Conservation (phyloP, 163 green algal genomes). For the Chlamydomonas reinhardtii region DNA sequence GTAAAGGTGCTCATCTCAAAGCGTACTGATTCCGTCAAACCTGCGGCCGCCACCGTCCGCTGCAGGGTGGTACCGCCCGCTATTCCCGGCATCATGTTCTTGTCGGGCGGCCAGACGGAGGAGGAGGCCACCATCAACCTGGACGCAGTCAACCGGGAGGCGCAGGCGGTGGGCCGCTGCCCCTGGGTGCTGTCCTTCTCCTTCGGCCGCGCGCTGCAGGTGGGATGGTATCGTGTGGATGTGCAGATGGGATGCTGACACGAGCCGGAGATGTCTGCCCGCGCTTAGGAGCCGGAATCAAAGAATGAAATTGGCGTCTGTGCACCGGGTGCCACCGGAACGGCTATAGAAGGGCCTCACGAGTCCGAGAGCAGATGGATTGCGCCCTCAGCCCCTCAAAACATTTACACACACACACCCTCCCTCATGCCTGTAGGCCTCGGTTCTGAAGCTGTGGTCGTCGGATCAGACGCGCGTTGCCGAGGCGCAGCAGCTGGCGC, state of each 20-base stretch:
- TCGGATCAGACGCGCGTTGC: slow-evolving; percentile 51
- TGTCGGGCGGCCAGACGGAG: slow-evolving; percentile 93
- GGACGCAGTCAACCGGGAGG: slow-evolving; percentile 85
- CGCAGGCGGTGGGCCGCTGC: slow-evolving; percentile 42
- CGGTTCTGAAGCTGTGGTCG: slow-evolving; percentile 84
- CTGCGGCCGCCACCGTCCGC: neutral
- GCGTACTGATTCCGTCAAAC: no score
- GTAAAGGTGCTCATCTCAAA: no score
- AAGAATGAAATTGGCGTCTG: no score
- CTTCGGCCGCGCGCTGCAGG: slow-evolving; percentile 88
- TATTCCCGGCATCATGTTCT: slow-evolving; percentile 95
- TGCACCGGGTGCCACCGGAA: no score
- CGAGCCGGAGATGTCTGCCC: no score
- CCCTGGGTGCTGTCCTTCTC: slow-evolving; percentile 91
- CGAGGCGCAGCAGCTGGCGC: slow-evolving; percentile 79
- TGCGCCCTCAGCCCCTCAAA: no score
- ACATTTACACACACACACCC: no score
- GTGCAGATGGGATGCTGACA: no score
- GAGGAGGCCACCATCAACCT: slow-evolving; percentile 93
- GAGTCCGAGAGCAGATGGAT: no score
- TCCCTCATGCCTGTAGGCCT: slow-evolving; percentile 12
- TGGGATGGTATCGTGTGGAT: neutral
- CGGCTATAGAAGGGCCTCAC: no score
- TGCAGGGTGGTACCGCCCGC: slow-evolving; percentile 80
- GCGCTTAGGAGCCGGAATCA: no score